Evolutionary conservation across 1,139 yeast species (phyloP), one percentile per base, ranked within the genome.

Genomic region (Debaryomyces sp.): DNA sequence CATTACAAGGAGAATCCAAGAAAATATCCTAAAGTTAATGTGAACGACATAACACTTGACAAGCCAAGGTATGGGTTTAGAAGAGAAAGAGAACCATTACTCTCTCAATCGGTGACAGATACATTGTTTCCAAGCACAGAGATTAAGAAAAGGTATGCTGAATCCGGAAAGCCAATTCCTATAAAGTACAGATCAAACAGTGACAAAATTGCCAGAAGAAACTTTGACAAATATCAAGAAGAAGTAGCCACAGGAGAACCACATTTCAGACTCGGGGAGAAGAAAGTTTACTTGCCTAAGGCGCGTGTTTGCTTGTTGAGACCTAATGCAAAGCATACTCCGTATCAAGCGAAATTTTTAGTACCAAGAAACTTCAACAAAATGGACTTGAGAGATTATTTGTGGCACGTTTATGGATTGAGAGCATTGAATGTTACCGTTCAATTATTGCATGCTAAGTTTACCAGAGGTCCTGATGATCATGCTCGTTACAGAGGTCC

Each of bases 261-360:
- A 2, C 97, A 91, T 71, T 92, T 90, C 77, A 76, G 74, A 46
- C 82, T 87, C 6, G 98, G 98, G 60, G 84, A 80, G 5, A 81
- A 79, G 56, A 74, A 85, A 55, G 73, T 87, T 13, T 90, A 82
- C 65, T 87, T 92, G 67, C 97, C 98, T 33, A 84, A 84, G 55
- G 97, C 96, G 2, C 77, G 95, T 55, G 75, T 92, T 37, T 81
- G 88, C 46, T 75, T 92, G 39, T 73, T 92, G 54, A 80, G 96
- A 63, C 96, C 97, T 42, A 88, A 88, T 62, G 97, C 98, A 21
- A 89, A 89, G 64, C 96, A 89, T 68, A 89, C 97, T 0, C 98
- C 98, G 45, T 90, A 86, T 70, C 97, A 91, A 68, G 97, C 97
- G 44, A 91, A 90, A 68, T 92, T 92, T 65, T 82, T 89, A 56